Percentiles rank a stretch among this genome's conserved stretches.
Conservation (phyloP, 352 stramenopile genomes). For the Phytophthora nicotianae region DNA sequence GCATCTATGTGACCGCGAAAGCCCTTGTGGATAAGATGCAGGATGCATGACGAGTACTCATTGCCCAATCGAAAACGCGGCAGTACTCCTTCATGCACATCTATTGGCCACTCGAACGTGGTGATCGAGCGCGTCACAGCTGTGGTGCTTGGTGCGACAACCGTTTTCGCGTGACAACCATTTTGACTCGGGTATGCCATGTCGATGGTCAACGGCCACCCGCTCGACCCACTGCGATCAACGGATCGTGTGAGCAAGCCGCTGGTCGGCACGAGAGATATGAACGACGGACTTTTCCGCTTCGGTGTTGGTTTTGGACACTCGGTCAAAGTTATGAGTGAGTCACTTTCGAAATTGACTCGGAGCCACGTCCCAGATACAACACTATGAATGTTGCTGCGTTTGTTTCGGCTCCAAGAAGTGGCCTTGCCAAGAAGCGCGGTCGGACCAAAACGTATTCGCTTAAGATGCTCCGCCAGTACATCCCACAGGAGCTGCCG, state of each 20-base stretch:
- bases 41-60: conserved; percentile 14
- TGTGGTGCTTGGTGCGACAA: conserved; percentile 34
- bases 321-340: neutral
- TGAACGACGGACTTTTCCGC: neutral
- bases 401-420: conserved; percentile 22
- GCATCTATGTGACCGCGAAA: conserved; percentile 27
- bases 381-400: conserved; percentile 32
- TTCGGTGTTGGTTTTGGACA: conserved; percentile 9
- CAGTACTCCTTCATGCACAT: neutral
- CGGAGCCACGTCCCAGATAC: conserved; percentile 17
- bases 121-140: conserved; percentile 17
- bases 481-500: conserved; percentile 48
- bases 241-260: conserved; percentile 29
- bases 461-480: conserved; percentile 50
- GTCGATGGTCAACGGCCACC: conserved; percentile 14
- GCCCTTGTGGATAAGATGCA: conserved; percentile 13
- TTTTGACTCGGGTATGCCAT: conserved; percentile 9
- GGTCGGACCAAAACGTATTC: conserved; percentile 48
- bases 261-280: conserved; percentile 32
- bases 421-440: conserved; percentile 26
- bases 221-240: conserved; percentile 25
- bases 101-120: conserved; percentile 7
- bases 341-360: conserved; percentile 22
- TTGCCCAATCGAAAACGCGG: conserved; percentile 2
- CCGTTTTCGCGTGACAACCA: conserved; percentile 15